These are phyloP conservation scores for Cyberlindnera nakhonratchasimensis DNA, from an alignment of 805 yeast genomes.

Conservation along the genomic window DNA sequence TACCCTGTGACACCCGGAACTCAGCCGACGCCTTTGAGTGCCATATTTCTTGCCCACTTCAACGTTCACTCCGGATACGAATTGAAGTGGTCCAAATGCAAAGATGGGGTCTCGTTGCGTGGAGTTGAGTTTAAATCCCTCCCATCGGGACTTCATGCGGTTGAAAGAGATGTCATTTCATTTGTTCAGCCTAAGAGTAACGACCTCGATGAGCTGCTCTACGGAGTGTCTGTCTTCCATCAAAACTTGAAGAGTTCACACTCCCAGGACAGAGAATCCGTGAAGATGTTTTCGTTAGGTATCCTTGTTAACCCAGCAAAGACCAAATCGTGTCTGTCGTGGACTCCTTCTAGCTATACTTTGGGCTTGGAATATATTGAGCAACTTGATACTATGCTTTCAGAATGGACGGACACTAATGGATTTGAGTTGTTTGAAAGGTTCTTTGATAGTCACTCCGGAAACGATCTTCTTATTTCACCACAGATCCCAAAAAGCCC, in stretches of 20 bases:
- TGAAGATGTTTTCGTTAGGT: slow-evolving; percentile 65
- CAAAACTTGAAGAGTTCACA: slow-evolving; percentile 38
- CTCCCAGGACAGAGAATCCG: slow-evolving; percentile 37
- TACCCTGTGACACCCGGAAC: slow-evolving; percentile 7
- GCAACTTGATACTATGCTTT: slow-evolving; percentile 31
- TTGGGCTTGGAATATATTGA: slow-evolving; percentile 43
- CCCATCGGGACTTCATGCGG: slow-evolving; percentile 66
- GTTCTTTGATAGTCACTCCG: slow-evolving; percentile 23
- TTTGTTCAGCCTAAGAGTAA: slow-evolving; percentile 39
- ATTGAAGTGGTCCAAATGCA: slow-evolving; percentile 40
- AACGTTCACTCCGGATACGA: slow-evolving; percentile 50
- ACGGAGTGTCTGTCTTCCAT: slow-evolving; percentile 50
- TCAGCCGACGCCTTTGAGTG: slow-evolving; percentile 32
- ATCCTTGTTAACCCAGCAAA: slow-evolving; percentile 46
- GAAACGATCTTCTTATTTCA: slow-evolving; percentile 14
- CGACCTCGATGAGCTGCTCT: slow-evolving; percentile 25
- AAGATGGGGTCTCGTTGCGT: slow-evolving; percentile 32
- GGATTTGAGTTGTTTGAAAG: slow-evolving; percentile 25
- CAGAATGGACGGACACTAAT: slow-evolving; percentile 19
- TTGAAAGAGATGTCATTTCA: slow-evolving; percentile 47
- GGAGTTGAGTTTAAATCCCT: slow-evolving; percentile 60
- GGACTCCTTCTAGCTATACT: slow-evolving; percentile 42
- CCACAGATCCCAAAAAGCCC: slow-evolving; percentile 12
- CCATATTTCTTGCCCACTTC: slow-evolving; percentile 48
- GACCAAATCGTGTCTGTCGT: slow-evolving; percentile 24